These are phyloP conservation scores for Cercospora beticola DNA, from an alignment of 2,329 filamentous ascomycete species.

Conservation along the genomic window DNA sequence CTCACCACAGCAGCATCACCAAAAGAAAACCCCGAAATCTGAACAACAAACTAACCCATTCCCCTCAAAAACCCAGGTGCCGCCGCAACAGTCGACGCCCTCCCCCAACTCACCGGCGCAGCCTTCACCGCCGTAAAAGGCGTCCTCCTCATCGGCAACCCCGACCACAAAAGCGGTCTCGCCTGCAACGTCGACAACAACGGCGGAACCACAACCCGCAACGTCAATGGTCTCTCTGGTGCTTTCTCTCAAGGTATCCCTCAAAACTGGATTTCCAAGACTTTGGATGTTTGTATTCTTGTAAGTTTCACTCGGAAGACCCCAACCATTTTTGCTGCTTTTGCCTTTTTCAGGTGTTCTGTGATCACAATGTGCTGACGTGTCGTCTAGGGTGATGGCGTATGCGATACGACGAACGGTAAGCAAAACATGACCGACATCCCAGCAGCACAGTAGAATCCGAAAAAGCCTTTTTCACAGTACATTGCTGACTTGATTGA, in stretches of 20 bases:
- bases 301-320: no score
- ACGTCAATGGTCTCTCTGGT: slow-evolving; percentile 33
- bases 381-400: slow-evolving; percentile 37
- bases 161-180: slow-evolving; percentile 37
- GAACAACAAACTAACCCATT: background rate
- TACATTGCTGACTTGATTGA: background rate
- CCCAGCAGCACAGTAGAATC: no score
- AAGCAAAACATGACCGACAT: background rate
- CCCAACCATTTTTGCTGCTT: no score
- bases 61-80: slow-evolving; percentile 20
- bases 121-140: slow-evolving; percentile 40
- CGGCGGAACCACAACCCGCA: slow-evolving; percentile 36
- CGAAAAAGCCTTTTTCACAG: background rate
- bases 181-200: slow-evolving; percentile 37
- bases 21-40: no score
- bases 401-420: slow-evolving; percentile 38
- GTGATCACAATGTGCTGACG: background rate
- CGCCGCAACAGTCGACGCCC: slow-evolving; percentile 39
- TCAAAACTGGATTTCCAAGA: slow-evolving; percentile 38
- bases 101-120: slow-evolving; percentile 37
- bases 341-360: no score
- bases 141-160: slow-evolving; percentile 41
- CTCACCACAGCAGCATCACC: background rate
- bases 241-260: slow-evolving; percentile 31
- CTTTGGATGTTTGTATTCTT: slow-evolving; percentile 38